These are phyloP conservation scores for Sarcocystis neurona DNA, from an alignment of 169 alveolate genomes.

Conservation along the genomic window DNA sequence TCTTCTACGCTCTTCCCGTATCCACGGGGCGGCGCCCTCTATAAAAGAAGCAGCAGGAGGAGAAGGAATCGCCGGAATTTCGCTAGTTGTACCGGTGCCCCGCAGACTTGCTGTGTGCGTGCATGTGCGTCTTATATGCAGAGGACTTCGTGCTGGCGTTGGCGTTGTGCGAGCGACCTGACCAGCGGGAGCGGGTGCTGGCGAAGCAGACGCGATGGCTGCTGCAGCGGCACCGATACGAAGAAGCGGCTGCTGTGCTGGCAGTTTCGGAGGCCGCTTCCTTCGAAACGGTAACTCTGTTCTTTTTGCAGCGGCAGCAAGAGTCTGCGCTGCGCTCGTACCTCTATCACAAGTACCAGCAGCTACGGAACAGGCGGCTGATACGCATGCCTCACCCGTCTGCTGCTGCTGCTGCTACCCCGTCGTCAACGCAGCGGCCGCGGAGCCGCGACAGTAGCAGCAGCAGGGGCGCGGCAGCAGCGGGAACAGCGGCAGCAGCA, in stretches of 20 bases:
- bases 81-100: background rate
- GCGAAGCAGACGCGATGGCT: background rate
- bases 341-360: background rate
- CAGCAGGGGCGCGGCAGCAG: background rate
- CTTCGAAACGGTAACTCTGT: background rate
- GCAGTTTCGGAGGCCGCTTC: background rate
- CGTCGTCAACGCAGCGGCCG: background rate
- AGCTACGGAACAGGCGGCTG: constrained; percentile 2
- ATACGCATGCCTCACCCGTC: background rate
- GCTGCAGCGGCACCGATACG: background rate
- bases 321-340: background rate
- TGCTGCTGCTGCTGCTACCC: background rate
- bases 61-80: background rate
- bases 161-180: background rate
- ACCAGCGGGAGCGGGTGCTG: constrained; percentile 29
- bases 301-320: background rate
- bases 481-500: background rate
- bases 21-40: background rate
- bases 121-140: background rate
- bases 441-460: background rate
- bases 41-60: no score
- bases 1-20: background rate
- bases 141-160: constrained; percentile 2
- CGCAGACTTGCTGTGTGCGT: background rate
- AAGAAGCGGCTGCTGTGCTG: background rate